phyloP scores from a whole-genome alignment of 1,139 yeast genomes.

The Nakaseomyces nivariensis region DNA sequence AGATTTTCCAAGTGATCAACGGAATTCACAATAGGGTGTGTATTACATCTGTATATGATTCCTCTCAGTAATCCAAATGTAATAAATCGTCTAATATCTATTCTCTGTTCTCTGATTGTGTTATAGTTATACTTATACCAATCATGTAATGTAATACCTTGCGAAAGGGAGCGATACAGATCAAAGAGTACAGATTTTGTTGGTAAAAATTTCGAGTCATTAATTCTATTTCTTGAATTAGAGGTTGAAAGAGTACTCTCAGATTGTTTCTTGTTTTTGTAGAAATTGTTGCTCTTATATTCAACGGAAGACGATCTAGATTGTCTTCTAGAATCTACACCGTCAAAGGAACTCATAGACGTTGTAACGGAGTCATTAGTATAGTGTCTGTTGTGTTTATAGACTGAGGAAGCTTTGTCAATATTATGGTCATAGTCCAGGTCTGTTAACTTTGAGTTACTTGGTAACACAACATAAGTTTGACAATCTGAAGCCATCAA shows the following conservation, averaged over 20 bases:
- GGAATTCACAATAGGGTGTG: constrained; percentile 53
- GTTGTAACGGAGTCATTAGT: no score
- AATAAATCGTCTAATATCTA: constrained; percentile 76
- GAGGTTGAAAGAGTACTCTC: constrained; percentile 18
- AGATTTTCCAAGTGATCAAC: constrained; percentile 32
- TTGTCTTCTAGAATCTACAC: no score
- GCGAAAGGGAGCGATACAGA: constrained; percentile 60
- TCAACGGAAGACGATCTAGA: constrained; percentile 4
- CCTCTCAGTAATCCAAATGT: constrained; percentile 82
- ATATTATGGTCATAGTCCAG: no score
- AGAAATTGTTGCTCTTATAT: constrained; percentile 1
- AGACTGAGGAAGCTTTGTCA: no score
- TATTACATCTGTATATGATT: constrained; percentile 67
- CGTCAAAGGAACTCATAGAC: no score
- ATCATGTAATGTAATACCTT: constrained; percentile 65
- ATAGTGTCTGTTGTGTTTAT: no score
- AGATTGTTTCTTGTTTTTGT: constrained; percentile 12
- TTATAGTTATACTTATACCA: constrained; percentile 69
- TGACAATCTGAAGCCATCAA: constrained; percentile 79
- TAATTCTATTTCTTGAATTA: constrained; percentile 11
- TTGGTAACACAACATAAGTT: constrained; percentile 46
- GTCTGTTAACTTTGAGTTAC: no score
- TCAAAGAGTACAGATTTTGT: no score
- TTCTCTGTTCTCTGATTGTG: constrained; percentile 47
- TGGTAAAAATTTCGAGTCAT: constrained; percentile 32